These are phyloP conservation scores for Sequoia sempervirens DNA, from an alignment of 75 land plant genomes.

Conservation along the genomic window DNA sequence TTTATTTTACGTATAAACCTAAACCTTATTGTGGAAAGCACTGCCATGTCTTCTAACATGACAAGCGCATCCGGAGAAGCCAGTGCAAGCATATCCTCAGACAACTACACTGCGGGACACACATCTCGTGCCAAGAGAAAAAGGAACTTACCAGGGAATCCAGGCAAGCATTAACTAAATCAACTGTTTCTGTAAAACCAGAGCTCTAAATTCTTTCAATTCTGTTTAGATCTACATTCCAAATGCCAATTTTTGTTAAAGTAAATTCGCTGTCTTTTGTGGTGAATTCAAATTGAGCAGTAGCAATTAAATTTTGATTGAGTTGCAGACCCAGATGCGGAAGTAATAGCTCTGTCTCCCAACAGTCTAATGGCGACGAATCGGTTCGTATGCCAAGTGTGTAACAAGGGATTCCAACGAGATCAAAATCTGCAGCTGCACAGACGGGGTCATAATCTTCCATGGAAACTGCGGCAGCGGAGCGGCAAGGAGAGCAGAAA, in stretches of 20 bases:
- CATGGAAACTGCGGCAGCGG: slow-evolving; percentile 67
- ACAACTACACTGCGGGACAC: slow-evolving; percentile 8
- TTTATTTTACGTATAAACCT: background rate
- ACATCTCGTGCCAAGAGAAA: slow-evolving; percentile 23
- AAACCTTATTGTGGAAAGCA: background rate
- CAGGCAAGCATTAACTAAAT: slow-evolving; percentile 19
- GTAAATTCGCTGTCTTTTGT: background rate
- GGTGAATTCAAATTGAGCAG: no score
- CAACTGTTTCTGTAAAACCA: background rate
- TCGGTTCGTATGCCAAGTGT: slow-evolving; percentile 66
- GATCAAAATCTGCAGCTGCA: slow-evolving; percentile 73
- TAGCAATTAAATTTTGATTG: background rate
- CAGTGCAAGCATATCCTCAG: slow-evolving; percentile 28
- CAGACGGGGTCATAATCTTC: slow-evolving; percentile 64
- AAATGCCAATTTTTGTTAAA: background rate
- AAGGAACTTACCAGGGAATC: slow-evolving; percentile 39
- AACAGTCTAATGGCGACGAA: slow-evolving; percentile 65
- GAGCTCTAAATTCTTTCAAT: background rate
- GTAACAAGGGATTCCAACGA: slow-evolving; percentile 66
- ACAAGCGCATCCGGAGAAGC: slow-evolving; percentile 40
- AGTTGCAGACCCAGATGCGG: slow-evolving; percentile 57
- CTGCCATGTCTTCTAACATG: slow-evolving; percentile 23
- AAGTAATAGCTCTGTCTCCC: slow-evolving; percentile 56
- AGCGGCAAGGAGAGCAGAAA: slow-evolving; percentile 52
- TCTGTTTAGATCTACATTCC: background rate